Evolutionary conservation across 331 rosid genomes (phyloP).

Genomic region (Rosa hybrid): DNA sequence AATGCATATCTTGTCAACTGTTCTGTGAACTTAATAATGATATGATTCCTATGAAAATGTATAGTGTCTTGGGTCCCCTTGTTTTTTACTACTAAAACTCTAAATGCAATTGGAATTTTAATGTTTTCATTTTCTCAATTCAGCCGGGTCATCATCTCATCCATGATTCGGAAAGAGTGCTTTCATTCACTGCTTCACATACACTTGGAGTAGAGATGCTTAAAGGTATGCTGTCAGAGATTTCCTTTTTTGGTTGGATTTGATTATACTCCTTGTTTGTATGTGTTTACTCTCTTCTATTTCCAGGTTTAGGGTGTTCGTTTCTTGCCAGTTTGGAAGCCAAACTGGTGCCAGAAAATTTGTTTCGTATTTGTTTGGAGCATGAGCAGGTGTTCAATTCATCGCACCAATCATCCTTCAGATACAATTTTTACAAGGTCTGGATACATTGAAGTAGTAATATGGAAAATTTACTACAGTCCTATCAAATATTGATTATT

Average conservation of each 20-base stretch:
- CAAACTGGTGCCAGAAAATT: constrained; percentile 75
- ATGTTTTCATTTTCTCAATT: constrained; percentile 27
- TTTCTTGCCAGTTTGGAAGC: constrained; percentile 62
- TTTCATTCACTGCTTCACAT: constrained; percentile 66
- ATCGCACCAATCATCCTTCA: constrained; percentile 40
- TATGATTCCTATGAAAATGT: not conserved
- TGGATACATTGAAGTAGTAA: constrained; percentile 9
- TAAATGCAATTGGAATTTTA: not conserved
- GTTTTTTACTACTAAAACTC: not conserved
- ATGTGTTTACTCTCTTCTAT: constrained; percentile 1
- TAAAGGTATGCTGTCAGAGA: constrained; percentile 44
- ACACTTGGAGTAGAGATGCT: constrained; percentile 56
- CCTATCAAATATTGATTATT: constrained; percentile 18
- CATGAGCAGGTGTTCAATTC: constrained; percentile 46
- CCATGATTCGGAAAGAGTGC: constrained; percentile 55
- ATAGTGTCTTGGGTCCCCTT: not conserved
- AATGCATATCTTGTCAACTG: not conserved
- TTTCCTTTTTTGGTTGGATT: constrained; percentile 5
- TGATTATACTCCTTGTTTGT: not conserved
- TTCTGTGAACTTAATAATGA: not conserved
- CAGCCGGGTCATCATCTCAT: constrained; percentile 63
- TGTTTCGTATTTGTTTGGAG: constrained; percentile 73
- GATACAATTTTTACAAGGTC: constrained; percentile 88
- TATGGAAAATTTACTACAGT: constrained; percentile 16
- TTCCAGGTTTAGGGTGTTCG: constrained; percentile 53